These are phyloP conservation scores for Tolypocladium sp. DNA, from an alignment of 2,329 filamentous ascomycete genomes.

Conservation along the genomic window DNA sequence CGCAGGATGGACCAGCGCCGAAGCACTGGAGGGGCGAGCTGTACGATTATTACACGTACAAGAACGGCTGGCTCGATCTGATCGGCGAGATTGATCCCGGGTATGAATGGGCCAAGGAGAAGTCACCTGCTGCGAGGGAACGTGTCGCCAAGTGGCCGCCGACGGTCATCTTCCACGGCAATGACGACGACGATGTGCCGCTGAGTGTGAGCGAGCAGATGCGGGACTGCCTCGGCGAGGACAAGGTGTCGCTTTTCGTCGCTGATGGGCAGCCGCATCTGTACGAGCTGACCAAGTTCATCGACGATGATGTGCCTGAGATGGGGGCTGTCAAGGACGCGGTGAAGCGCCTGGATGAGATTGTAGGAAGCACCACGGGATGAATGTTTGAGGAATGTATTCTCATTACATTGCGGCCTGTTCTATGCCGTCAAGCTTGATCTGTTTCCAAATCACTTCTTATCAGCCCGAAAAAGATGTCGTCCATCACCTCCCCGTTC, in stretches of 20 bases:
- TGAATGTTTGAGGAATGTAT: neutral
- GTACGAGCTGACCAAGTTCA: constrained; percentile 17
- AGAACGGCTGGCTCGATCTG: constrained; percentile 17
- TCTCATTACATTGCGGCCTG: neutral
- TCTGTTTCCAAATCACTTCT: constrained; percentile 18
- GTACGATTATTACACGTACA: constrained; percentile 24
- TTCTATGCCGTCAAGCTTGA: neutral
- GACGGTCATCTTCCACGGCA: constrained; percentile 24
- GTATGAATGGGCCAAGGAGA: constrained; percentile 17
- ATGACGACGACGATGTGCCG: constrained; percentile 18
- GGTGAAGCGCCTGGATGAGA: constrained; percentile 12
- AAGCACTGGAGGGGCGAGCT: constrained; percentile 11
- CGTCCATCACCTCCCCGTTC: constrained; percentile 27
- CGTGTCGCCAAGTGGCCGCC: constrained; percentile 16
- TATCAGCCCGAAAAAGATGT: constrained; percentile 27
- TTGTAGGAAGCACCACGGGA: constrained; percentile 3
- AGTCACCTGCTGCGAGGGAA: constrained; percentile 4
- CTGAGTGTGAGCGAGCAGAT: constrained; percentile 17
- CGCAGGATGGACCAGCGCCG: neutral
- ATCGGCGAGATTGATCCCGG: constrained; percentile 19
- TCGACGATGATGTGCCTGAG: constrained; percentile 17
- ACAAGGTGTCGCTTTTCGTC: constrained; percentile 16
- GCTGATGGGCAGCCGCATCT: constrained; percentile 17
- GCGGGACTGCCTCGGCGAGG: constrained; percentile 12
- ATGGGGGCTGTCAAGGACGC: constrained; percentile 17